Evolutionary conservation across 805 yeast species (phyloP), one percentile per base, ranked within the genome.

Genomic region (Trichomonascus vanleenenianus): DNA sequence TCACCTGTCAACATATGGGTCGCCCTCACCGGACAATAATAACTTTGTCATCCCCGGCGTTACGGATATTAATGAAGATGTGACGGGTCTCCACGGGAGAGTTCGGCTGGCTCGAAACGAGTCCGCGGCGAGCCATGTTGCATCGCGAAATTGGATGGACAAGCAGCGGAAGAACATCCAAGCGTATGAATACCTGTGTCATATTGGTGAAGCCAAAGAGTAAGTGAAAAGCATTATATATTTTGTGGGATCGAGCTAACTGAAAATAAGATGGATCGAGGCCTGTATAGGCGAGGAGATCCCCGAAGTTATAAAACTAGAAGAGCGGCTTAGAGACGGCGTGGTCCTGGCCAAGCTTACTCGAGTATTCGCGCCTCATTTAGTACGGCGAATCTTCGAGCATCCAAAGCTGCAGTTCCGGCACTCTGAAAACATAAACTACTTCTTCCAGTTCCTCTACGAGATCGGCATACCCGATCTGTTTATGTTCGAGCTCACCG

Each of bases 381-480:
- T 75, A 44, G 79, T 79, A 41, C 67, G 70, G 53, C 62, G 76
- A 61, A 69, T 72, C 12, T 79, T 78, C 32, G 66, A 75, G 56
- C 78, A 78, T 41, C 74, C 74, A 54, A 84, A 70, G 52, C 71
- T 89, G 34, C 89, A 87, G 60, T 93, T 86, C 69, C 79, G 84
- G 50, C 96, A 87, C 62, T 86, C 96, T 0, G 97, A 93, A 59
- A 93, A 93, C 60, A 91, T 93, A 59, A 86, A 87, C 56, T 71
- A 79, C 18, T 89, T 91, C 61, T 82, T 91, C 60, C 52, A 56
- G 15, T 75, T 91, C 46, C 68, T 87, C 27, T 81, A 77, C 46
- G 75, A 70, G 48, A 72, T 87, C 49, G 80, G 77, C 22, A 79
- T 93, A 53, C 98, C 97, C 0, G 89, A 85, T 46, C 72, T 88